Evolutionary conservation across 495 filamentous ascomycete species (phyloP).

Genomic region (Letharia lupina): DNA sequence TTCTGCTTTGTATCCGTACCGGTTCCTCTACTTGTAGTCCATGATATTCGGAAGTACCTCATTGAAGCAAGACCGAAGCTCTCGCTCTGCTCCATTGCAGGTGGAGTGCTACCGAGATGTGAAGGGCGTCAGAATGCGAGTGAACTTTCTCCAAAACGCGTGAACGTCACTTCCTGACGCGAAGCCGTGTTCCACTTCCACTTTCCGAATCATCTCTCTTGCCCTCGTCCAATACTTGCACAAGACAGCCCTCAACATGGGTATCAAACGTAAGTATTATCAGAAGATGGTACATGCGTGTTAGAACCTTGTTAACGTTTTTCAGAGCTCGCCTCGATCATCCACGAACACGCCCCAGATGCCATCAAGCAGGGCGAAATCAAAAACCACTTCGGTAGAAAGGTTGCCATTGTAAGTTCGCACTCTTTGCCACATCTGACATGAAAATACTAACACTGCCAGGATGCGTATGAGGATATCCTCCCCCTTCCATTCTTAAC

Average conservation of each 20-base stretch:
- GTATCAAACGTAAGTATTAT: constrained; percentile 64
- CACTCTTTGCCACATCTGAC: constrained; percentile 1
- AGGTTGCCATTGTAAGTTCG: constrained; percentile 81
- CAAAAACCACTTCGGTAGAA: constrained; percentile 95
- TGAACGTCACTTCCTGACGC: constrained; percentile 7
- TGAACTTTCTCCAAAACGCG: neutral
- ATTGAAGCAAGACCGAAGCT: neutral
- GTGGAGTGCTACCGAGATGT: neutral
- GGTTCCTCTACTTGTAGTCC: neutral
- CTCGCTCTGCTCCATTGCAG: neutral
- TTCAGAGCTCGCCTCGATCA: constrained; percentile 69
- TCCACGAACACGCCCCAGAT: constrained; percentile 85
- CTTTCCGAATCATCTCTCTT: neutral
- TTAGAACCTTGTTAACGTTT: constrained; percentile 11
- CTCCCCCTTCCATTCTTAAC: constrained; percentile 11
- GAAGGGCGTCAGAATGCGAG: neutral
- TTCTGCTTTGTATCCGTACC: neutral
- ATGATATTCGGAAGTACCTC: neutral
- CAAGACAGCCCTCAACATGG: constrained; percentile 55
- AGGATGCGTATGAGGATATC: constrained; percentile 70
- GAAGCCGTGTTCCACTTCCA: neutral
- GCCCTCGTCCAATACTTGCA: neutral
- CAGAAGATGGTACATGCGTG: neutral
- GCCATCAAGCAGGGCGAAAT: constrained; percentile 95
- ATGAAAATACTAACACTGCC: constrained; percentile 10